phyloP scores from a whole-genome alignment of 192 early-diverging fungal genomes.

The Geranomyces michiganensis region DNA sequence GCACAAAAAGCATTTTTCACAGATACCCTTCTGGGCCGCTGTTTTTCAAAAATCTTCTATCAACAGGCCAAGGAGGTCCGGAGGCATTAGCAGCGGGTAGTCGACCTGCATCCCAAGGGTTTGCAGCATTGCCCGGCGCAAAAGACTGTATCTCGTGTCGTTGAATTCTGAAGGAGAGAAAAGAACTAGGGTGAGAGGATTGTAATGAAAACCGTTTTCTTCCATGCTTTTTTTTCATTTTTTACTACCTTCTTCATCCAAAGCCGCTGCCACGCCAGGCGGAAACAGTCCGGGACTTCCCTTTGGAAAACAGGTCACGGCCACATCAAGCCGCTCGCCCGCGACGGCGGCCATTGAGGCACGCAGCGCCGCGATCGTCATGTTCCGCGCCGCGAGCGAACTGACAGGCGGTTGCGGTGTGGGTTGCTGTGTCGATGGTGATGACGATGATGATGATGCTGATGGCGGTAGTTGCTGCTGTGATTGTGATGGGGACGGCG shows the following conservation, averaged over 20 bases:
- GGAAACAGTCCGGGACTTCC: neutral
- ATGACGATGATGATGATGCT: too few species aligned
- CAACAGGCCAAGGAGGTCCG: constrained; percentile 39
- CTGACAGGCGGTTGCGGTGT: too few species aligned
- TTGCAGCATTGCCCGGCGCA: constrained; percentile 38
- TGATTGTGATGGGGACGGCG: too few species aligned
- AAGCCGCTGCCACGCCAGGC: neutral
- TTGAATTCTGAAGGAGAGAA: constrained; percentile 2
- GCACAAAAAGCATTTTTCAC: too few species aligned
- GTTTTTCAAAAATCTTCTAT: constrained; percentile 40
- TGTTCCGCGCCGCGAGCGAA: too few species aligned
- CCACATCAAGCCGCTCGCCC: neutral
- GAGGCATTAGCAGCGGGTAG: constrained; percentile 46
- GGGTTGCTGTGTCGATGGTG: too few species aligned
- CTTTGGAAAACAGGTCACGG: constrained; percentile 4
- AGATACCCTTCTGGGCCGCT: too few species aligned
- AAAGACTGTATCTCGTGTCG: constrained; percentile 41
- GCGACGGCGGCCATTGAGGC: too few species aligned
- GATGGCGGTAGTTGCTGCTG: too few species aligned
- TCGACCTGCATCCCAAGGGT: constrained; percentile 42
- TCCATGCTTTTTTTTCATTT: too few species aligned
- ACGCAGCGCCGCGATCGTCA: too few species aligned
- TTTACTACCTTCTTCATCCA: neutral
- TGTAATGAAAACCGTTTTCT: too few species aligned
- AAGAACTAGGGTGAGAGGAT: neutral